Evolutionary conservation across 1,284 basidiomycete species (phyloP).

Genomic region (Trametes sp.): DNA sequence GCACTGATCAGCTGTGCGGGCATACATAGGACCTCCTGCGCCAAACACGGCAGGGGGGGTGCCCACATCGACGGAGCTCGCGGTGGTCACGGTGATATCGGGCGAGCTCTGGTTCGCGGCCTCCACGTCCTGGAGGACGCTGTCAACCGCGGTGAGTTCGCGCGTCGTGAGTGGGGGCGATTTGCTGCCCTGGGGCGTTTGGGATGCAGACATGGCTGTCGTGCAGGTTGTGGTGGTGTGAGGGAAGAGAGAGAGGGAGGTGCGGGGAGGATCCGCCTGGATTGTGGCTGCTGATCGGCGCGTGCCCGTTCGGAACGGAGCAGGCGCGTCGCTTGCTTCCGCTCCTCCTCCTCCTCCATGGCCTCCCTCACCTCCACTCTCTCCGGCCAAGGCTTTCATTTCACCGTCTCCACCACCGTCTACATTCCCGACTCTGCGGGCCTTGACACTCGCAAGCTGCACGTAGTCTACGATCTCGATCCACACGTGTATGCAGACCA

Average conservation of each 20-base stretch:
- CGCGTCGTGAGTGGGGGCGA: constrained; percentile 31
- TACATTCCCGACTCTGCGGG: constrained; percentile 9
- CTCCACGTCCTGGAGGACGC: constrained; percentile 39
- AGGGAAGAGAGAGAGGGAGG: constrained; percentile 1
- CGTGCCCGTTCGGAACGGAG: constrained; percentile 15
- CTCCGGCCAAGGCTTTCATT: constrained; percentile 41
- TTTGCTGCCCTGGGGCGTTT: constrained; percentile 27
- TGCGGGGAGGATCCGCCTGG: neutral
- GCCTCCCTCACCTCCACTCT: constrained; percentile 31
- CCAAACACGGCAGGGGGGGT: constrained; percentile 45
- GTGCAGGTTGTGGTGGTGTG: neutral
- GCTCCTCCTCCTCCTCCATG: constrained; percentile 17
- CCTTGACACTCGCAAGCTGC: constrained; percentile 43
- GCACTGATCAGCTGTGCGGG: constrained; percentile 3
- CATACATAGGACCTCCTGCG: constrained; percentile 49
- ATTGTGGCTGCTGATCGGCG: constrained; percentile 12
- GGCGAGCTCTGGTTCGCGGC: constrained; percentile 29
- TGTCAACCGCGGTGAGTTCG: constrained; percentile 42
- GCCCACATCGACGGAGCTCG: constrained; percentile 21
- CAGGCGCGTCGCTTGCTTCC: constrained; percentile 16
- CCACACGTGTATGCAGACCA: constrained; percentile 57
- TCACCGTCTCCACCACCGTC: constrained; percentile 35
- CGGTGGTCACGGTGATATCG: constrained; percentile 21
- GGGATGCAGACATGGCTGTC: constrained; percentile 29
- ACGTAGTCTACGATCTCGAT: constrained; percentile 52